A percentile compares a stretch with the other conserved stretches of the same genome.
Evolutionary conservation across 495 filamentous ascomycete genomes (phyloP).

Genomic region (Ramalina intermedia): DNA sequence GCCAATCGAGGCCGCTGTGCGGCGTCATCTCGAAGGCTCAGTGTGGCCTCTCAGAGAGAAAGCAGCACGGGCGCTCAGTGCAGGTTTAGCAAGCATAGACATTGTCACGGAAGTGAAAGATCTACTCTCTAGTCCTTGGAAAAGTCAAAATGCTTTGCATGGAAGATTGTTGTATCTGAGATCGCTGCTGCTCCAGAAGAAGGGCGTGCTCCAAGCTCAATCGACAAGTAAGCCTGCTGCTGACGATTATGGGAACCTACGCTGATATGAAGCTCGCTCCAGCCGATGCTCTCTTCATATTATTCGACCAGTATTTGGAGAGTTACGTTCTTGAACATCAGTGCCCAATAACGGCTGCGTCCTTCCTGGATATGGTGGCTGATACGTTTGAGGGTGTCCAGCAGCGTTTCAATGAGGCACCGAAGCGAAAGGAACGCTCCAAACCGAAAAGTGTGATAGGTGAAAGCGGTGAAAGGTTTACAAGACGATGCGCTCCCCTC

Average conservation of each 20-base stretch:
- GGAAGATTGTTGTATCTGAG: slow-evolving; percentile 38
- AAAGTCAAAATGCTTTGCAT: slow-evolving; percentile 50
- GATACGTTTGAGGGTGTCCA: slow-evolving; percentile 16
- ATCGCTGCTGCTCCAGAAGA: slow-evolving; percentile 24
- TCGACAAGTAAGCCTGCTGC: slow-evolving; percentile 22
- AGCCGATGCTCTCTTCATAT: slow-evolving; percentile 11
- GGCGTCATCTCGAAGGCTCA: slow-evolving; percentile 47
- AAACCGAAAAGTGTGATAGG: not conserved
- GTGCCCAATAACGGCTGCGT: slow-evolving; percentile 28
- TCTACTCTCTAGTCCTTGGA: slow-evolving; percentile 28
- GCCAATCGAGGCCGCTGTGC: slow-evolving; percentile 34
- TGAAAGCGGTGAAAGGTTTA: not conserved
- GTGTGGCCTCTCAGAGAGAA: slow-evolving; percentile 87
- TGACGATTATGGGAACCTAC: slow-evolving; percentile 12
- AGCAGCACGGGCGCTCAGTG: slow-evolving; percentile 64
- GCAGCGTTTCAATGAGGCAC: too few species aligned
- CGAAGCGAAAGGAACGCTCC: too few species aligned
- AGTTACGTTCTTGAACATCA: slow-evolving; percentile 18
- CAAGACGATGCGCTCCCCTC: not conserved
- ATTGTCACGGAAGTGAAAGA: slow-evolving; percentile 32
- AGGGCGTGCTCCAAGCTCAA: slow-evolving; percentile 18
- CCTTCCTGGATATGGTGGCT: slow-evolving; percentile 28
- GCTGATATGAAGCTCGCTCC: slow-evolving; percentile 14
- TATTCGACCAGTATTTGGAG: slow-evolving; percentile 18
- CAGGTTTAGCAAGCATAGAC: slow-evolving; percentile 39